Evolutionary conservation across 768 basidiomycete species (phyloP).

Genomic region (Tulasnella sp.): DNA sequence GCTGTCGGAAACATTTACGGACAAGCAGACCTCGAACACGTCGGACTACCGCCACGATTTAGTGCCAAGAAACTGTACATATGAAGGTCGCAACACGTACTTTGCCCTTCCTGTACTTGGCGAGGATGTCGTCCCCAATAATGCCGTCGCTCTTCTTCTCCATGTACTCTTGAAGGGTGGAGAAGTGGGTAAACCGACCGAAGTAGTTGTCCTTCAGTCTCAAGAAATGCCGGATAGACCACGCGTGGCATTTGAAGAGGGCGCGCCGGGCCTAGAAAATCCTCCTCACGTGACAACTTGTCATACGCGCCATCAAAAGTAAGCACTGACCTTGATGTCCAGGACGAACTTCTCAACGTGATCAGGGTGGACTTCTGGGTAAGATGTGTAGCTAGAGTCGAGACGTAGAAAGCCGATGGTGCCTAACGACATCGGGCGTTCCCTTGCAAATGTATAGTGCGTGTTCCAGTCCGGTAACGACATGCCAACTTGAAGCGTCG

Average conservation of each 20-base stretch:
- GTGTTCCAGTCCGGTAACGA: slow-evolving; percentile 86
- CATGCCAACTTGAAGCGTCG: slow-evolving; percentile 45
- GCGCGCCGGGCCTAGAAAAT: slow-evolving; percentile 37
- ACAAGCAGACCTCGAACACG: slow-evolving; percentile 61
- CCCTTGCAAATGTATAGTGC: slow-evolving; percentile 51
- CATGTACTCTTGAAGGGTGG: slow-evolving; percentile 75
- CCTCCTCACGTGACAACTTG: not conserved
- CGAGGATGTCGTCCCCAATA: slow-evolving; percentile 67
- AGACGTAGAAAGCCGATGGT: slow-evolving; percentile 44
- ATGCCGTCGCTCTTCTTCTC: slow-evolving; percentile 46
- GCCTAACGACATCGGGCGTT: slow-evolving; percentile 49
- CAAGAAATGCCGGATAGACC: slow-evolving; percentile 83
- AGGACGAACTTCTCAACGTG: slow-evolving; percentile 69
- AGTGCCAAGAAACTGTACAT: no score
- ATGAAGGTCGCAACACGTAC: no score
- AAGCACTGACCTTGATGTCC: slow-evolving; percentile 41
- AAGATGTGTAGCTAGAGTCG: slow-evolving; percentile 64
- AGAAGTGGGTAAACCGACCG: slow-evolving; percentile 86
- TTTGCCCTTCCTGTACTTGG: slow-evolving; percentile 69
- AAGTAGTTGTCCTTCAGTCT: slow-evolving; percentile 87
- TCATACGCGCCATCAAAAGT: slow-evolving; percentile 5
- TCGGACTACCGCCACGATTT: slow-evolving; percentile 75
- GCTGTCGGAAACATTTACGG: slow-evolving; percentile 39
- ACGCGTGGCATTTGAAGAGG: slow-evolving; percentile 63
- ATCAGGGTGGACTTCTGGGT: slow-evolving; percentile 49